phyloP scores from a whole-genome alignment of 2,329 filamentous ascomycete species.

The Aspergillus transmontanensis region DNA sequence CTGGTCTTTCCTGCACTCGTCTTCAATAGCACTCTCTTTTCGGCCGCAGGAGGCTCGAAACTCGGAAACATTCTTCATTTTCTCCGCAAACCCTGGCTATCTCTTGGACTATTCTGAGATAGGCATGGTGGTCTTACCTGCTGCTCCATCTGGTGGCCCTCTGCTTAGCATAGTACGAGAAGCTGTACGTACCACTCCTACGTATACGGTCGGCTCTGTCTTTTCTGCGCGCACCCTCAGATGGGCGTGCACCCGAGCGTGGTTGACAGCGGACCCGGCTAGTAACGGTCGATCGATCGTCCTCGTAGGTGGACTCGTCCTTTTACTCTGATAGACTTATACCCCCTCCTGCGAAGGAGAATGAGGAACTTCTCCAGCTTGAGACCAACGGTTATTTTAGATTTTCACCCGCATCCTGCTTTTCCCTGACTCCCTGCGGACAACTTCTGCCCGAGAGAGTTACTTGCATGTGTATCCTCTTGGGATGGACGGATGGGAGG shows the following conservation, averaged over 20 bases:
- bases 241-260: not conserved
- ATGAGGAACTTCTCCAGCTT: not conserved
- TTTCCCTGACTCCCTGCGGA: not conserved
- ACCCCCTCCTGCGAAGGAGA: slow-evolving; percentile 1
- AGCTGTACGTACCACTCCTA: slow-evolving; percentile 14
- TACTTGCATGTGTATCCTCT: slow-evolving; percentile 15
- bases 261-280: slow-evolving; percentile 12
- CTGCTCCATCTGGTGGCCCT: slow-evolving; percentile 13
- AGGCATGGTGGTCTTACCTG: slow-evolving; percentile 16
- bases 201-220: slow-evolving; percentile 2
- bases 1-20: slow-evolving; percentile 22
- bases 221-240: not conserved
- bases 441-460: not conserved
- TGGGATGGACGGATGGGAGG: slow-evolving; percentile 27
- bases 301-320: not conserved
- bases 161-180: not conserved
- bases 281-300: slow-evolving; percentile 10
- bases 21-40: slow-evolving; percentile 16
- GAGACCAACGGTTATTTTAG: not conserved
- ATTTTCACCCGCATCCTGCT: not conserved
- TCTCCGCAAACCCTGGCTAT: slow-evolving; percentile 24
- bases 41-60: slow-evolving; percentile 21
- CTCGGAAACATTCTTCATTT: slow-evolving; percentile 14
- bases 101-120: slow-evolving; percentile 7
- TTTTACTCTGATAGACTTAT: not conserved